Evolutionary conservation across 1,284 basidiomycete species (phyloP).

Genomic region (Tetrapyrgos nigripes): DNA sequence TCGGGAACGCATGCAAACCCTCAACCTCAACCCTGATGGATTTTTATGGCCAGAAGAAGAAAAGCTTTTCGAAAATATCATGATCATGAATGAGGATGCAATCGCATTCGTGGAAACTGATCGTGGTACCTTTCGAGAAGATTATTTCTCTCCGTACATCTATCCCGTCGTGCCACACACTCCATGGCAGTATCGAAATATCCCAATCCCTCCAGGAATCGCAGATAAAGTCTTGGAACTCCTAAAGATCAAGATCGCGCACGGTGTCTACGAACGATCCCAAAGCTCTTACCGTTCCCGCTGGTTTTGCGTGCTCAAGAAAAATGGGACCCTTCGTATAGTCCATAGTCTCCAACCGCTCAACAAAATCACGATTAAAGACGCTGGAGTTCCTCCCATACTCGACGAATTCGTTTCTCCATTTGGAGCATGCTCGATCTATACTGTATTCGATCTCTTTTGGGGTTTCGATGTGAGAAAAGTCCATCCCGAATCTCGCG

Average conservation of each 20-base stretch:
- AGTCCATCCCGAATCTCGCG: slow-evolving; percentile 20
- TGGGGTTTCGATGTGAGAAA: too few species aligned
- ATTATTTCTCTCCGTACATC: too few species aligned
- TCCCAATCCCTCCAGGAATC: slow-evolving; percentile 19
- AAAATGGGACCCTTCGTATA: slow-evolving; percentile 34
- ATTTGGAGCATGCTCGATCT: too few species aligned
- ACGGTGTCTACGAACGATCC: slow-evolving; percentile 36
- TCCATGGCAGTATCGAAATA: slow-evolving; percentile 12
- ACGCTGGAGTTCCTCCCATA: too few species aligned
- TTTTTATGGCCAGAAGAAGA: too few species aligned
- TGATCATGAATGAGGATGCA: slow-evolving; percentile 28
- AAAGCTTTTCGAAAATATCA: slow-evolving; percentile 30
- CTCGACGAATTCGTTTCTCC: too few species aligned
- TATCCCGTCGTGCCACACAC: slow-evolving; percentile 38
- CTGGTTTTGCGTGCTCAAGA: slow-evolving; percentile 50
- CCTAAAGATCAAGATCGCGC: slow-evolving; percentile 27
- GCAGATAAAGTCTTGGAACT: too few species aligned
- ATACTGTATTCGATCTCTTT: too few species aligned
- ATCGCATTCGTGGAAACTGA: slow-evolving; percentile 35
- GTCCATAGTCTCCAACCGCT: slow-evolving; percentile 38
- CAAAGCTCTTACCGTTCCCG: slow-evolving; percentile 39
- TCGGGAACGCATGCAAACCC: slow-evolving; percentile 11
- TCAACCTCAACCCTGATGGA: too few species aligned
- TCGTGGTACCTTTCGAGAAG: too few species aligned
- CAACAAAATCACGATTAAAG: slow-evolving; percentile 35